A percentile compares a stretch with the other conserved stretches of the same genome.
phyloP scores from a whole-genome alignment of 345 rosid species.

The Salix viminalis region DNA sequence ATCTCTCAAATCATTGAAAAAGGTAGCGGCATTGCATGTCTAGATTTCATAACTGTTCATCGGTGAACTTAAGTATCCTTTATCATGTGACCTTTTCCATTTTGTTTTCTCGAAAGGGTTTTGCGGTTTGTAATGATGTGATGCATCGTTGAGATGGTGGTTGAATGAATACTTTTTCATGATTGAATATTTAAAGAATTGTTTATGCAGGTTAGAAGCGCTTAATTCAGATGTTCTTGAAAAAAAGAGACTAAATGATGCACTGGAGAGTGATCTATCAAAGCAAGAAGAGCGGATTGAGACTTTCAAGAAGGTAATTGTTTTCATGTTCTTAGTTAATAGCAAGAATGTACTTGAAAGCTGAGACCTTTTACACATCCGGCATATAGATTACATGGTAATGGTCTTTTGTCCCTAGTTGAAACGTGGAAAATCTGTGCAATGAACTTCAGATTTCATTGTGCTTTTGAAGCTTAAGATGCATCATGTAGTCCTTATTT shows the following conservation, averaged over 20 bases:
- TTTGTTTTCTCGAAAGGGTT: neutral
- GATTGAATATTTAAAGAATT: conserved; percentile 12
- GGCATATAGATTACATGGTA: neutral
- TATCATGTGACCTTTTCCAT: neutral
- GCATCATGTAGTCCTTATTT: conserved; percentile 2
- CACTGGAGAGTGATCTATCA: conserved; percentile 48
- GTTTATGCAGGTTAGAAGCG: conserved; percentile 60
- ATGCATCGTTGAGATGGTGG: neutral
- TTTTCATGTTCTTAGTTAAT: conserved; percentile 1
- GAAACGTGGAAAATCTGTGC: neutral
- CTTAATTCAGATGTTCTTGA: conserved; percentile 54
- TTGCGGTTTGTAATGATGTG: neutral
- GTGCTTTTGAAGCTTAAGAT: neutral
- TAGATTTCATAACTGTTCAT: neutral
- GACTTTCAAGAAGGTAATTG: conserved; percentile 51
- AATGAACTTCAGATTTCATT: neutral
- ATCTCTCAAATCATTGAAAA: neutral
- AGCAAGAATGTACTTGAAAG: neutral
- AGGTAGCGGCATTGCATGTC: neutral
- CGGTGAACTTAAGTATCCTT: neutral
- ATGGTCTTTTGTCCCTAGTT: neutral
- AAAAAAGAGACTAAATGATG: conserved; percentile 54
- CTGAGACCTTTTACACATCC: neutral
- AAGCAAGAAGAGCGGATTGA: conserved; percentile 60
- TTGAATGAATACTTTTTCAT: neutral